Conservation (phyloP, 345 rosid species). For the Hibiscus mutabilis region DNA sequence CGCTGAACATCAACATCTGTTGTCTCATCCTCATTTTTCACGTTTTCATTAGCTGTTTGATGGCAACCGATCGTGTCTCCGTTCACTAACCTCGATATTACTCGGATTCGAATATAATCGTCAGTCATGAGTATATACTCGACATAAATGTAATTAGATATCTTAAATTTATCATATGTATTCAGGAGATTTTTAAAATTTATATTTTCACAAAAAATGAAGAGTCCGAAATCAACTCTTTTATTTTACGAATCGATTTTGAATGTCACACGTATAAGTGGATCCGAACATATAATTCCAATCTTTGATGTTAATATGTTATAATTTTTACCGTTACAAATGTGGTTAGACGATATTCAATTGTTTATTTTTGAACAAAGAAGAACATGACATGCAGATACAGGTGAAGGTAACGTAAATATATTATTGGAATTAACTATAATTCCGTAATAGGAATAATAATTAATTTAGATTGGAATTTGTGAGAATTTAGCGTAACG, state of each 20-base stretch:
- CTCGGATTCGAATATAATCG: too few relatives aligned
- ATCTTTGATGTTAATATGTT: too few relatives aligned
- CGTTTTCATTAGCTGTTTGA: not conserved
- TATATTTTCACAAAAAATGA: too few relatives aligned
- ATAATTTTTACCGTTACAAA: not conserved
- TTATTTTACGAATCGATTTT: too few relatives aligned
- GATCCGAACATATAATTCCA: too few relatives aligned
- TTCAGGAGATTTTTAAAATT: too few relatives aligned
- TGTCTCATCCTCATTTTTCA: constrained; percentile 21
- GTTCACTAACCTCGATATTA: not conserved
- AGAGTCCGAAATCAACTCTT: too few relatives aligned
- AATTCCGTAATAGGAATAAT: not conserved
- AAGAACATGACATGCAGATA: not conserved
- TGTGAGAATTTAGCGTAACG: constrained; percentile 98
- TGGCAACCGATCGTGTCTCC: not conserved
- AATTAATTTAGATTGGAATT: constrained; percentile 39
- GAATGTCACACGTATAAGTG: too few relatives aligned
- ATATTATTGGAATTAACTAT: not conserved
- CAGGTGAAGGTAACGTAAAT: constrained; percentile 18
- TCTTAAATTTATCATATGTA: too few relatives aligned
- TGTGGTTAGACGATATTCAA: not conserved
- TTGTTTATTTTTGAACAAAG: not conserved
- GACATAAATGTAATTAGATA: too few relatives aligned
- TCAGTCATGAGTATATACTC: too few relatives aligned
- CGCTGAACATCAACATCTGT: constrained; percentile 19